Percentiles rank a stretch among this genome's conserved stretches.
Evolutionary conservation across 108 stramenopile species (phyloP).

Genomic region (Schizochytrium sp.): DNA sequence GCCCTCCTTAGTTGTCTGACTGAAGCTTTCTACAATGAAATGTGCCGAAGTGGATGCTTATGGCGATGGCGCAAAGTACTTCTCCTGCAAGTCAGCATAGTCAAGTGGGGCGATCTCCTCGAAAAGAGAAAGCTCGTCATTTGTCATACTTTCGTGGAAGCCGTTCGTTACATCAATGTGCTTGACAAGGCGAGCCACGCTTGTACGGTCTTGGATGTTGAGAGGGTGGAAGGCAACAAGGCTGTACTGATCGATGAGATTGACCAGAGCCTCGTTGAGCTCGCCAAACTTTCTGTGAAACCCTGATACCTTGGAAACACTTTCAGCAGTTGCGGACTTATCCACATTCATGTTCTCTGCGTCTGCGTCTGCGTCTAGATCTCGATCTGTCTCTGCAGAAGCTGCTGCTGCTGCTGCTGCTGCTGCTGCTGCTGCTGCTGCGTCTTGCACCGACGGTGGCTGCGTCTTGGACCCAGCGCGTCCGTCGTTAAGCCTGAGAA

Average conservation of each 20-base stretch:
- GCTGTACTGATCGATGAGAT: slow-evolving; percentile 43
- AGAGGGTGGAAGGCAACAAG: slow-evolving; percentile 41
- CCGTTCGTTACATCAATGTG: slow-evolving; percentile 49
- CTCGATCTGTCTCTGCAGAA: too few relatives aligned
- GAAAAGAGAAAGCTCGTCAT: background rate
- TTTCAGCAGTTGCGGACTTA: too few relatives aligned
- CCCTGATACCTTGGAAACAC: background rate
- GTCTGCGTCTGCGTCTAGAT: too few relatives aligned
- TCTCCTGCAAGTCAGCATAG: background rate
- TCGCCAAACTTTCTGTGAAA: slow-evolving; percentile 7
- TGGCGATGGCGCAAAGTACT: background rate
- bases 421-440: background rate
- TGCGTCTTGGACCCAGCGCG: background rate
- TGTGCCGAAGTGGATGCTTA: too few relatives aligned
- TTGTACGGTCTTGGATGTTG: slow-evolving; percentile 42
- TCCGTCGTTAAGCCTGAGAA: background rate
- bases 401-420: background rate
- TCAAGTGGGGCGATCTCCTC: background rate
- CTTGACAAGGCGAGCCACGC: slow-evolving; percentile 37
- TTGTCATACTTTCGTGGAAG: background rate
- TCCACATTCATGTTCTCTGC: too few relatives aligned
- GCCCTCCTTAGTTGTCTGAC: too few relatives aligned
- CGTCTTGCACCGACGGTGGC: background rate
- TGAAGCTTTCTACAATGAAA: too few relatives aligned
- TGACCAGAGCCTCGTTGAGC: slow-evolving; percentile 34